These are phyloP conservation scores for Citrullus mucosospermus DNA, from an alignment of 306 rosid species.

Conservation along the genomic window DNA sequence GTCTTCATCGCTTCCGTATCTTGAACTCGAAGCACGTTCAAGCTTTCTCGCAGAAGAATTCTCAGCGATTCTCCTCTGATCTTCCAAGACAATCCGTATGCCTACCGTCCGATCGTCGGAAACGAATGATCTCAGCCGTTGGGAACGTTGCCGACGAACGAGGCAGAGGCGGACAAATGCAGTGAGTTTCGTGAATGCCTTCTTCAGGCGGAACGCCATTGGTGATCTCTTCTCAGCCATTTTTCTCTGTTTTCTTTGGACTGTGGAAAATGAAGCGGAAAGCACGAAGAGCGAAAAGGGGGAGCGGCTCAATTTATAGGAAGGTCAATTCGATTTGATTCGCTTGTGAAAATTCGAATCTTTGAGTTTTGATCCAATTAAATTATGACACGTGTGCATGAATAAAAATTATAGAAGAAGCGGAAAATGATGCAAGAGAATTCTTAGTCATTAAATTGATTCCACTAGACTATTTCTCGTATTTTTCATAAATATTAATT, in stretches of 20 bases:
- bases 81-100: constrained; percentile 21
- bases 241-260: not conserved
- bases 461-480: too few relatives aligned
- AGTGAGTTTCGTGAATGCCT: constrained; percentile 26
- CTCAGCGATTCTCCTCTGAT: constrained; percentile 8
- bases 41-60: not conserved
- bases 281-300: not conserved
- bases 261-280: not conserved
- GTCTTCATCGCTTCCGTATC: not conserved
- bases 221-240: constrained; percentile 3
- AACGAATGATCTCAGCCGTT: constrained; percentile 5
- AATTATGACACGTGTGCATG: not conserved
- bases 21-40: constrained; percentile 16
- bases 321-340: too few relatives aligned
- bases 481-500: too few relatives aligned
- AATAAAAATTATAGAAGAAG: not conserved
- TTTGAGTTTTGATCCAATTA: not conserved
- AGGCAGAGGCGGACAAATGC: constrained; percentile 6
- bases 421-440: not conserved
- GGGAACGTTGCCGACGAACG: not conserved
- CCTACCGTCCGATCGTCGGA: constrained; percentile 15
- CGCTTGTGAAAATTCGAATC: too few relatives aligned
- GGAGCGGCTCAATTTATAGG: not conserved
- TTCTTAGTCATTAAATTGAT: not conserved
- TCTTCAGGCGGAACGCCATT: constrained; percentile 4